phyloP scores from a whole-genome alignment of 1,139 yeast genomes.

The Sugiyamaella sp. region DNA sequence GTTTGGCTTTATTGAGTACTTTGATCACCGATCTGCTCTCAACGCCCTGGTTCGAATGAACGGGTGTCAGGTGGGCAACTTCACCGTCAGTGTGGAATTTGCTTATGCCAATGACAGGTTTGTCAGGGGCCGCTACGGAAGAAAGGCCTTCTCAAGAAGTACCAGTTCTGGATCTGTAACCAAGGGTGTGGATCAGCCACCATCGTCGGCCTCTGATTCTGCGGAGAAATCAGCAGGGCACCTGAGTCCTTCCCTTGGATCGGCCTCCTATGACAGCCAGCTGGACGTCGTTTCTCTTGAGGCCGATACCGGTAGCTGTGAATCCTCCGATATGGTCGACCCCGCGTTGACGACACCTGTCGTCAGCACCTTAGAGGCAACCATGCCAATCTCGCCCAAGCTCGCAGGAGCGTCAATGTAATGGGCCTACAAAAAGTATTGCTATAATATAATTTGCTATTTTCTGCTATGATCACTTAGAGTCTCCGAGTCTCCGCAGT shows the following conservation, averaged over 20 bases:
- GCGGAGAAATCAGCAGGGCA: too few relatives aligned
- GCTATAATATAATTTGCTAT: neutral
- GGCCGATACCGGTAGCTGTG: too few relatives aligned
- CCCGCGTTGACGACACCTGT: too few relatives aligned
- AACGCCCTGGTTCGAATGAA: constrained; percentile 17
- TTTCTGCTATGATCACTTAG: too few relatives aligned
- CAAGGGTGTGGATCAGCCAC: neutral
- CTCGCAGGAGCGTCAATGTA: neutral
- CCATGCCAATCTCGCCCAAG: too few relatives aligned
- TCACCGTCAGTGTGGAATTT: constrained; percentile 18
- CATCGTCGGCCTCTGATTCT: neutral
- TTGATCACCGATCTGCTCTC: constrained; percentile 17
- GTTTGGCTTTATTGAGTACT: constrained; percentile 22
- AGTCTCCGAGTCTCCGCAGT: too few relatives aligned
- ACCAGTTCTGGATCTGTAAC: constrained; percentile 1
- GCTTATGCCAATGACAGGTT: constrained; percentile 16
- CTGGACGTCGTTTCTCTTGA: too few relatives aligned
- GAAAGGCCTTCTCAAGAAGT: neutral
- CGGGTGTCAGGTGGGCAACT: constrained; percentile 14
- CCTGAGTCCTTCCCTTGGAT: too few relatives aligned
- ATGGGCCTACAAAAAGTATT: neutral
- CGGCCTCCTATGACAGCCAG: too few relatives aligned
- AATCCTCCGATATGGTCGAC: too few relatives aligned
- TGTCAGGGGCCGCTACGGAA: neutral
- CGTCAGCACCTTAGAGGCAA: too few relatives aligned